These are phyloP conservation scores for Tillandsia leiboldiana DNA, from an alignment of 176 grass and related monocot species.

Conservation along the genomic window DNA sequence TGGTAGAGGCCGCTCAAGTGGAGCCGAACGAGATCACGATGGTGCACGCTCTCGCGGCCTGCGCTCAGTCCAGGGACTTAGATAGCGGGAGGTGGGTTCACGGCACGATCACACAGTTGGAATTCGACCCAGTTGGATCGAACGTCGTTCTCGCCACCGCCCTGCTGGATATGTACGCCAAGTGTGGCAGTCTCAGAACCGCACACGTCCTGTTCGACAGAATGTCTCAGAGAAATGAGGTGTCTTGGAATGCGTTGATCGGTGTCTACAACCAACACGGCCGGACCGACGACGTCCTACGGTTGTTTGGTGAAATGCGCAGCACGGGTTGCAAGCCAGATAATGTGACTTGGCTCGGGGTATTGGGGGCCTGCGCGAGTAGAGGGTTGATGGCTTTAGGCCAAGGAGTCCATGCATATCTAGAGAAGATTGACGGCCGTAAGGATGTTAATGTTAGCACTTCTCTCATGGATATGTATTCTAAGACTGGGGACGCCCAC, in stretches of 20 bases:
- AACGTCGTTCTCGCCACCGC: conserved; percentile 15
- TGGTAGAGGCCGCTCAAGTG: conserved; percentile 2
- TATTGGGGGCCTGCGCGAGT: conserved; percentile 19
- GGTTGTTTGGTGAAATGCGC: conserved; percentile 22
- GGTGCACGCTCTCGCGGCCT: conserved; percentile 27
- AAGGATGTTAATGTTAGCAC: conserved; percentile 24
- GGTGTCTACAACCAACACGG: conserved; percentile 20
- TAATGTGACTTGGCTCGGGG: conserved; percentile 31
- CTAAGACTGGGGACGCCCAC: conserved; percentile 20
- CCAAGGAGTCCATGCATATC: conserved; percentile 19
- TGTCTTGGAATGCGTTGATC: conserved; percentile 39
- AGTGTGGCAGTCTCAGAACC: conserved; percentile 12
- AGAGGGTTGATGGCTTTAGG: conserved; percentile 16
- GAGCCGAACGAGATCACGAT: conserved; percentile 30
- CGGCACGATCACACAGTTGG: conserved; percentile 1
- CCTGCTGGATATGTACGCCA: conserved; percentile 10
- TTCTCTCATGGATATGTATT: conserved; percentile 37
- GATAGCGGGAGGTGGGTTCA: conserved; percentile 28
- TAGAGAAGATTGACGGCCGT: conserved; percentile 29
- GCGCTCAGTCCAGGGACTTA: conserved; percentile 27
- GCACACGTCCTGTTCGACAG: conserved; percentile 14
- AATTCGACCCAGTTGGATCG: background rate
- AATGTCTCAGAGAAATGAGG: conserved; percentile 19
- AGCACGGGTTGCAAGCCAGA: conserved; percentile 13
- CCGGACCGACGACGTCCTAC: conserved; percentile 11